These are phyloP conservation scores for Ceratocystis harringtonii DNA, from an alignment of 2,329 filamentous ascomycete species.

Conservation along the genomic window DNA sequence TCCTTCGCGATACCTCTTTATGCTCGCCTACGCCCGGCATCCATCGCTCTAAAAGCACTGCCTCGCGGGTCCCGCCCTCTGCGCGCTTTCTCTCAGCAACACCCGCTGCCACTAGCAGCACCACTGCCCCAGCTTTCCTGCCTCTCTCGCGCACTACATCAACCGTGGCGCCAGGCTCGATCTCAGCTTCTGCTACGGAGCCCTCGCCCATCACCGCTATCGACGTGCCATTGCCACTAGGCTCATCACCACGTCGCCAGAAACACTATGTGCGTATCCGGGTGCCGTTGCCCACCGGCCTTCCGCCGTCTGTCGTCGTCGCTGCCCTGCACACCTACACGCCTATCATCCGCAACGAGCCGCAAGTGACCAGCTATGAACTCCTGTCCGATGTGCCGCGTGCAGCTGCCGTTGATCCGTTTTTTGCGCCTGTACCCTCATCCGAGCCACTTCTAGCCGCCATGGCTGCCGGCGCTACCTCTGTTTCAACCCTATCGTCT, in stretches of 20 bases:
- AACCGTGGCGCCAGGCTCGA: background rate
- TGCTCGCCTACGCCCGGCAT: background rate
- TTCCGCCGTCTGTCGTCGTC: constrained; percentile 27
- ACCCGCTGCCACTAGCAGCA: background rate
- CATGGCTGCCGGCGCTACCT: background rate
- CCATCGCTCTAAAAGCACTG: background rate
- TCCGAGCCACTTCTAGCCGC: constrained; percentile 2
- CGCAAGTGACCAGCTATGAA: constrained; percentile 26
- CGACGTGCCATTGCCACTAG: constrained; percentile 17
- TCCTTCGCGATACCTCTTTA: background rate
- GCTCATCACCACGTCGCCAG: constrained; percentile 16
- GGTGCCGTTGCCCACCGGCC: constrained; percentile 28
- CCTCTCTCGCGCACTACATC: constrained; percentile 5
- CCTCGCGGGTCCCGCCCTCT: background rate
- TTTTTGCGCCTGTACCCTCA: constrained; percentile 24
- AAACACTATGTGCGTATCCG: constrained; percentile 25
- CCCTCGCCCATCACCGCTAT: constrained; percentile 13
- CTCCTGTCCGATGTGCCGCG: constrained; percentile 24
- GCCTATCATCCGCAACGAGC: constrained; percentile 30
- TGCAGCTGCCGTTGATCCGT: constrained; percentile 28
- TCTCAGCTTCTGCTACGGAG: constrained; percentile 23
- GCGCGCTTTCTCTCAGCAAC: background rate
- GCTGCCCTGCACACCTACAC: constrained; percentile 28
- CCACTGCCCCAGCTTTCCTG: constrained; percentile 3
- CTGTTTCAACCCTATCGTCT: background rate